Percentiles rank a stretch among this genome's conserved stretches.
phyloP scores from a whole-genome alignment of 1,284 basidiomycete species.

The Pyrrhoderma lamaoense region DNA sequence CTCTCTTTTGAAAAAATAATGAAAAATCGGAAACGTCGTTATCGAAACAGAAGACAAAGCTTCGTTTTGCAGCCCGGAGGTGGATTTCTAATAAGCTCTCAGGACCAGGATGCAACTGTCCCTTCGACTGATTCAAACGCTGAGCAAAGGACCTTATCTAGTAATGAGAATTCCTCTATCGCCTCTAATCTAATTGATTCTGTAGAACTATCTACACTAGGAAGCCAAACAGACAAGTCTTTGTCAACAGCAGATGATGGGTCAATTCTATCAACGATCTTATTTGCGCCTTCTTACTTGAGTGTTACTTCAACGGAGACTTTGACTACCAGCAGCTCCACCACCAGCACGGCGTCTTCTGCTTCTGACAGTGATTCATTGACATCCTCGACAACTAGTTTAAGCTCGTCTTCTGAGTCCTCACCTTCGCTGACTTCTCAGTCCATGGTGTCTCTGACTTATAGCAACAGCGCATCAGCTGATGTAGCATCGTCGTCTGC shows the following conservation, averaged over 20 bases:
- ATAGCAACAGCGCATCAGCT: not conserved
- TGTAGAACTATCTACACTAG: not conserved
- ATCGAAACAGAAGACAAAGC: slow-evolving; percentile 5
- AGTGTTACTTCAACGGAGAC: not conserved
- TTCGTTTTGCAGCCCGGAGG: slow-evolving; percentile 9
- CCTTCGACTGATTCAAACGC: not conserved
- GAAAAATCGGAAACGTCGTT: slow-evolving; percentile 7
- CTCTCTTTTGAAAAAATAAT: not conserved
- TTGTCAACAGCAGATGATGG: not conserved
- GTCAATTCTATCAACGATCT: not conserved
- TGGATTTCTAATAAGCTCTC: slow-evolving; percentile 3
- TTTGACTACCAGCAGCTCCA: not conserved
- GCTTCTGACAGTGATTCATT: not conserved
- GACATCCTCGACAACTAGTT: not conserved
- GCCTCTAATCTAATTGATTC: not conserved
- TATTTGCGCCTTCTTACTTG: not conserved
- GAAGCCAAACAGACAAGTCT: not conserved
- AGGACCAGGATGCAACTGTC: not conserved
- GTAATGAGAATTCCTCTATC: not conserved
- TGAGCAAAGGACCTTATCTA: not conserved
- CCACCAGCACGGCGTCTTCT: not conserved
- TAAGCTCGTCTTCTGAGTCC: slow-evolving; percentile 1
- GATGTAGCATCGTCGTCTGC: not conserved
- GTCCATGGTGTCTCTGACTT: not conserved
- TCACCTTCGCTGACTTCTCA: not conserved